Evolutionary conservation across 768 basidiomycete species (phyloP), one percentile per base, ranked within the genome.

Genomic region (Coprinopsis marcescibilis): DNA sequence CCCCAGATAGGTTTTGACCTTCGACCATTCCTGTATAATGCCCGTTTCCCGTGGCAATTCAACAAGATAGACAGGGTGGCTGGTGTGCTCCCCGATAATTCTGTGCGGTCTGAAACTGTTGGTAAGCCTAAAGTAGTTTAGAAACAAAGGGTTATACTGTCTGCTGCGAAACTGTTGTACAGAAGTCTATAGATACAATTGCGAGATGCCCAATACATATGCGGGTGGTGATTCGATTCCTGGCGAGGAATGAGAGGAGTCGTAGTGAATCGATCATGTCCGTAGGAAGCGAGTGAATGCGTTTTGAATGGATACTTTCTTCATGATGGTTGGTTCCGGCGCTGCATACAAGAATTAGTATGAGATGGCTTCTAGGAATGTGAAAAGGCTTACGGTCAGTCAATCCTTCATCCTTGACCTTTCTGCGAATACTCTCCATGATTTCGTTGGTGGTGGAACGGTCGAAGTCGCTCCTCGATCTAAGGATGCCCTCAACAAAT

Each of bases 41-140:
- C 91, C 11, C 76, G 88, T 45, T 98, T 98, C 73, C 89, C 88
- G 0, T 97, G 90, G 84, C 96, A 99, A 62, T 99, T 96, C 68
- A 83, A 72, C 65, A 93, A 91, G 69, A 97, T 99, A 50, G 95
- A 99, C 58, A 81, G 83, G 49, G 74, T 90, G 3, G 91, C 89
- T 4, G 84, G 80, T 3, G 69, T 61, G 7, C 66, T 94, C 29
- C 91, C 90, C 1, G 85, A 91, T 58, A 75, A 78, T 52, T 84
- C 86, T 3, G 52, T n/a, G n/a, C n/a, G 26, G 17, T 10, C n/a
- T 23, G 17, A 19, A 19, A 12, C 36, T 27, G 35, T 27, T 19
- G 24, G 36, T 46, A 49, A 30, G 43, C 26, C 42, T 29, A 39
- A 38, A 12, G 25, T 17, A 10, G 27, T 13, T 6, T 24, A 17